Evolutionary conservation across 2,329 filamentous ascomycete species (phyloP), one percentile per base, ranked within the genome.

Genomic region (Diaporthe sp.): DNA sequence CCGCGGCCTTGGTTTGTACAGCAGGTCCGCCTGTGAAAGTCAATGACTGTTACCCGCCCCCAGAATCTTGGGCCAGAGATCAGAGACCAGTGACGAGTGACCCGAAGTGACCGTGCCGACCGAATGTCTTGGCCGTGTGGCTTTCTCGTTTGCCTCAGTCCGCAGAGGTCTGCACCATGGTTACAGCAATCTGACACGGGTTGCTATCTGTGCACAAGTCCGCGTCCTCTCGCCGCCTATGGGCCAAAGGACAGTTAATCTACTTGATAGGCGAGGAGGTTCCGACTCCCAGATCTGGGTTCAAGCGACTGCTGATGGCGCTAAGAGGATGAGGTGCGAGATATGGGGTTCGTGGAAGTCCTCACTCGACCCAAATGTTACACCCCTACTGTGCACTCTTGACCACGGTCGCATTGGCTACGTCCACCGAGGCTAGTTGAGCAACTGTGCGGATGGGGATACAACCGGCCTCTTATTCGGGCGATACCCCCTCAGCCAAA

Each of bases 211-310:
- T 53, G 65, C 46, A 68, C 65, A 39, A 39, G 65, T 31, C 65
- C 65, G 31, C 65, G 49, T 53, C 22, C 49, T 37, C 22, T 46
- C 61, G 61, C 25, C n/a, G 37, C 44, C n/a, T 42, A 51, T 37
- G 46, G 31, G 13, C 46, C 8, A 53, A 19, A 53, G 49, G 65
- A 68, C 65, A 39, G 13, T 68, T 68, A 68, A 68, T 68, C 65
- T 68, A 68, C 65, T 53, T 68, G 46, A 68, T 68, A 68, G 65
- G 65, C 65, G 46, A 68, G 34, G 31, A 68, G 46, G 65, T 55
- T 55, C 65, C 65, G 65, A 68, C 44, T 68, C 65, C 65, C 65
- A 70, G 67, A 49, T 73, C 46, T 65, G 69, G 44, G 42, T 55
- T 46, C 44, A 65, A 59, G 44, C 57, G 42, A 42, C 57, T 49